phyloP scores from a whole-genome alignment of 1,284 basidiomycete genomes.

The Ceratorhiza oryzae-sativae region DNA sequence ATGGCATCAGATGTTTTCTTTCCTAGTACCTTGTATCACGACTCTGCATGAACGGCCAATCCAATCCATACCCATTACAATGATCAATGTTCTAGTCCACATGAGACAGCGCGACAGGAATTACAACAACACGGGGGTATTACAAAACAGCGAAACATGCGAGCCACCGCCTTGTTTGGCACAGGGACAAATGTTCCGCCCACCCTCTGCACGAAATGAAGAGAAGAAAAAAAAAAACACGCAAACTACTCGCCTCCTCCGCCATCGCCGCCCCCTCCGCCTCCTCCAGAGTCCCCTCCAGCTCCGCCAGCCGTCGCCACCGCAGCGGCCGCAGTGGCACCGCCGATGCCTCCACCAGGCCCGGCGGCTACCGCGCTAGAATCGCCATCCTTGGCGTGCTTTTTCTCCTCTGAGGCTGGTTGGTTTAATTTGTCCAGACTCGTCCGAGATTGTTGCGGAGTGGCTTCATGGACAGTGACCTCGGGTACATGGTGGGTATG shows the following conservation, averaged over 20 bases:
- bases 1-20: neutral
- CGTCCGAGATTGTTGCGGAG: slow-evolving; percentile 19
- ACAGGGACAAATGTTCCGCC: neutral
- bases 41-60: neutral
- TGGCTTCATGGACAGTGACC: slow-evolving; percentile 31
- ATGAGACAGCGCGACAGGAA: neutral
- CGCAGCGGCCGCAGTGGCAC: slow-evolving; percentile 4
- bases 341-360: neutral
- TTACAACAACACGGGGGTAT: slow-evolving; percentile 33
- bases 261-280: slow-evolving; percentile 20
- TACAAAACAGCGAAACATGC: slow-evolving; percentile 27
- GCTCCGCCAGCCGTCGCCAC: slow-evolving; percentile 31
- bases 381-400: slow-evolving; percentile 5
- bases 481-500: slow-evolving; percentile 17
- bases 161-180: neutral
- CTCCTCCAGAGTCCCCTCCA: slow-evolving; percentile 6
- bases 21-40: neutral
- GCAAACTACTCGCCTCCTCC: slow-evolving; percentile 11
- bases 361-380: neutral
- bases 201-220: neutral
- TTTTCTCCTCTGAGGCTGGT: neutral
- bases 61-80: neutral
- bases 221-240: neutral
- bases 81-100: slow-evolving; percentile 4
- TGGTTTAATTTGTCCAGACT: slow-evolving; percentile 3